Base-by-base conservation (phyloP, 805 yeast species). In the Lipomyces sp. region DNA sequence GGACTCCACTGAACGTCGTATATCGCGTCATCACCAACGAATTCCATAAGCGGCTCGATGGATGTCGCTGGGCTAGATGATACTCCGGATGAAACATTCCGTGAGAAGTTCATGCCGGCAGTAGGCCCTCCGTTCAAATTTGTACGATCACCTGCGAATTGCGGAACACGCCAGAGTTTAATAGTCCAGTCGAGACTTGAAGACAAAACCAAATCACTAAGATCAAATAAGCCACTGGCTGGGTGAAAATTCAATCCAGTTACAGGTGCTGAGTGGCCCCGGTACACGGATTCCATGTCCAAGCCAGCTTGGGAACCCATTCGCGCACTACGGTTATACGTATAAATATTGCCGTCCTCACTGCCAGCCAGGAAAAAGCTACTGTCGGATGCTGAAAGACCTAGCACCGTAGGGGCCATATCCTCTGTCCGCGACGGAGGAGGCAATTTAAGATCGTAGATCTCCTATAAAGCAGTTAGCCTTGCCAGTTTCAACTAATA, bases 1-100 rank as follows among this genome's bases (percentile, higher is more conserved):
- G 74, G 74, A n/a, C 61, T 49, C 74, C 75, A 72, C 6, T 61
- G 55, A 1, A 66, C 66, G 48, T 70, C 74, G 52, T 65, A 65
- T 4, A 70, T 67, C 2, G 62, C 59, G 37, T 65, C 70, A n/a
- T 62, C 60, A 8, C 61, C 54, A 22, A 45, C 29, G 14, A 70
- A 49, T 22, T 59, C 61, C 29, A 60, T 26, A 10, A 65, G 21
- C 4, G 69, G 65, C 21, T 32, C 51, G 6, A 55, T 26, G 6
- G 16, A 22, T 32, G 39, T 14, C 11, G 13, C 21, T 18, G 18
- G 28, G 11, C 14, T 11, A 18, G 16, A 8, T 10, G 16, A 41
- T 22, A 10, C 14, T 14, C 29, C 29, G 10, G 29, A 26, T 6
- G 29, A 26, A 7, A 10, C 29, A 6, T 26, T 6, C 29, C 10